A percentile compares a stretch with the other conserved stretches of the same genome.
phyloP scores from a whole-genome alignment of 768 basidiomycete genomes.

The Neoboletus brunneissimus region DNA sequence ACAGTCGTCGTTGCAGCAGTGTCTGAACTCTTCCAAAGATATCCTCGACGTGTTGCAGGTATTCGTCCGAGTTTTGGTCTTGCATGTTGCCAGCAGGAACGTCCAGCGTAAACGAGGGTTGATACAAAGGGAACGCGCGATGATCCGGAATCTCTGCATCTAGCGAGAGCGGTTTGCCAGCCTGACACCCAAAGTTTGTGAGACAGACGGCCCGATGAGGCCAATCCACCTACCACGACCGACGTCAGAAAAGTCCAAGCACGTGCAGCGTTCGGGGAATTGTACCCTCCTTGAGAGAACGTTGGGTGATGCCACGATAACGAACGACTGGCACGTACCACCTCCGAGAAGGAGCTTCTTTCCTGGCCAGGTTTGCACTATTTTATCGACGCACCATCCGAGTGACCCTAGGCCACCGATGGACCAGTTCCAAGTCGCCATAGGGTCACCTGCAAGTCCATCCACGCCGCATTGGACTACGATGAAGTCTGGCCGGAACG shows the following conservation, averaged over 20 bases:
- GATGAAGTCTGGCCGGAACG: conserved; percentile 73
- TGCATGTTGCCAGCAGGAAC: conserved; percentile 69
- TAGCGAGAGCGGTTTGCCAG: conserved; percentile 49
- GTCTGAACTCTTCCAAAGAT: conserved; percentile 37
- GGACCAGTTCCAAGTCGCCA: conserved; percentile 70
- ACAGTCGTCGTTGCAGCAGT: conserved; percentile 19
- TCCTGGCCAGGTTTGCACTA: conserved; percentile 54
- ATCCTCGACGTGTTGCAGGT: conserved; percentile 45
- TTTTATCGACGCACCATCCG: conserved; percentile 60
- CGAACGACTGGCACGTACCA: conserved; percentile 39
- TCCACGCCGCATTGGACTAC: conserved; percentile 88
- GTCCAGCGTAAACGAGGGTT: conserved; percentile 78
- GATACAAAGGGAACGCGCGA: conserved; percentile 65
- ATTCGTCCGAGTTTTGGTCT: conserved; percentile 67
- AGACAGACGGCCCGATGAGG: neutral
- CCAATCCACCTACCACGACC: conserved; percentile 51
- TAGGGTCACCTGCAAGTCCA: conserved; percentile 81
- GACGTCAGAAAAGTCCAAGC: conserved; percentile 86
- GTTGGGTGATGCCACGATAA: neutral
- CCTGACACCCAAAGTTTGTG: conserved; percentile 36
- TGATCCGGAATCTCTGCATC: conserved; percentile 79
- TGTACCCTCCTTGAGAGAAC: conserved; percentile 67
- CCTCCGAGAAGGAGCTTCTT: conserved; percentile 75
- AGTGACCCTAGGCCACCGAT: conserved; percentile 59
- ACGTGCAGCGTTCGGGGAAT: conserved; percentile 77